phyloP scores from a whole-genome alignment of 805 yeast species.

The Myxozyma kluyveri region DNA sequence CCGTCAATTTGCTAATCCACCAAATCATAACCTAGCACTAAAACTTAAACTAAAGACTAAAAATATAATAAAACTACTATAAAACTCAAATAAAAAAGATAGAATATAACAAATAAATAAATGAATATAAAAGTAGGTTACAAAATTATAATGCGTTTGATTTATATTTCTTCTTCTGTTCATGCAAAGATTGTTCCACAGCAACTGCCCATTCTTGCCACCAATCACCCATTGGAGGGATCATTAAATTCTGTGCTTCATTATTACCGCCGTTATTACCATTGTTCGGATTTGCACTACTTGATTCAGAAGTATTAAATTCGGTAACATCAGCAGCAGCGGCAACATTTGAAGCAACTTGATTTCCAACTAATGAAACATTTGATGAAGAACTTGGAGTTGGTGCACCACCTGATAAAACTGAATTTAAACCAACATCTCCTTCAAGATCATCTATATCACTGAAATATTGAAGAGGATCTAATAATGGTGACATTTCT shows the following conservation, averaged over 20 bases:
- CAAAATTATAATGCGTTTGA: neutral
- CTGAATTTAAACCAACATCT: neutral
- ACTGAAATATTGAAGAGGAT: neutral
- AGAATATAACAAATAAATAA: too few relatives aligned
- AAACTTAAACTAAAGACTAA: too few relatives aligned
- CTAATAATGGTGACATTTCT: too few relatives aligned
- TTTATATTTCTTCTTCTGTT: neutral
- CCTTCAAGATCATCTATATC: neutral
- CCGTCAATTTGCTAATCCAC: too few relatives aligned
- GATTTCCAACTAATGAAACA: neutral
- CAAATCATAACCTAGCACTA: too few relatives aligned
- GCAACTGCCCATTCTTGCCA: constrained; percentile 28
- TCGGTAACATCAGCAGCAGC: neutral
- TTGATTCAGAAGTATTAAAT: neutral
- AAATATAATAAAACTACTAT: too few relatives aligned
- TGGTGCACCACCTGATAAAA: neutral
- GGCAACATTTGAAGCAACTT: neutral
- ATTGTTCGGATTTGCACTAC: neutral
- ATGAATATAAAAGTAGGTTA: too few relatives aligned
- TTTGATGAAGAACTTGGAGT: neutral
- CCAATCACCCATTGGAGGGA: constrained; percentile 21
- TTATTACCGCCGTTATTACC: neutral
- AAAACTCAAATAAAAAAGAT: too few relatives aligned
- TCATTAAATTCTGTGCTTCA: constrained; percentile 2
- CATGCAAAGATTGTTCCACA: constrained; percentile 8